Percentiles rank a stretch among this genome's conserved stretches.
Evolutionary conservation across 2,329 filamentous ascomycete genomes (phyloP).

Genomic region (Diaporthe helianthi): DNA sequence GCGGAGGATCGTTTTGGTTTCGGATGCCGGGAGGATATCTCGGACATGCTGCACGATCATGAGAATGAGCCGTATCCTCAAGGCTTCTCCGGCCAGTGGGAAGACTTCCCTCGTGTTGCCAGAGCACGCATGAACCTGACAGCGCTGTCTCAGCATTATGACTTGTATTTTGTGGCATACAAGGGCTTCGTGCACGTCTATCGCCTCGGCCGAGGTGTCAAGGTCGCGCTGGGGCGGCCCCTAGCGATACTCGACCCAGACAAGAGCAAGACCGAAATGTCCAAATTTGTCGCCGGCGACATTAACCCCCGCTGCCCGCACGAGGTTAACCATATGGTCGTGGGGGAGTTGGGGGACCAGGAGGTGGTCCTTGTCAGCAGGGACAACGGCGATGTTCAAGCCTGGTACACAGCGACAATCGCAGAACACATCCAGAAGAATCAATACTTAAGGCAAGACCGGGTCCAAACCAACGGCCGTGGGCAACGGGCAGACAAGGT

Average conservation of each 20-base stretch:
- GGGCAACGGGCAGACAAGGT: not conserved
- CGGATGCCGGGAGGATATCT: constrained; percentile 6
- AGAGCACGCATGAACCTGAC: constrained; percentile 61
- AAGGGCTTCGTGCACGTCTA: constrained; percentile 64
- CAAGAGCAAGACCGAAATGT: constrained; percentile 25
- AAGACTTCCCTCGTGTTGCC: constrained; percentile 40
- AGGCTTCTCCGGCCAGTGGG: constrained; percentile 31
- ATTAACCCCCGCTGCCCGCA: constrained; percentile 57
- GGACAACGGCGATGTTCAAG: constrained; percentile 78
- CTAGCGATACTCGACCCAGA: constrained; percentile 53
- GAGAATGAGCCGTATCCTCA: constrained; percentile 20
- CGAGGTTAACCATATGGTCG: constrained; percentile 71
- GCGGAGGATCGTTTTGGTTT: constrained; percentile 22
- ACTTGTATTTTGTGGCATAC: constrained; percentile 70
- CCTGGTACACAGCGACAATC: constrained; percentile 68
- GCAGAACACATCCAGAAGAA: constrained; percentile 50
- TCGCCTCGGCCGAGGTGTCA: constrained; percentile 54
- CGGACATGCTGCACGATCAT: constrained; percentile 1
- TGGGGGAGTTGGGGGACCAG: constrained; percentile 71
- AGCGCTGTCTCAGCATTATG: constrained; percentile 63
- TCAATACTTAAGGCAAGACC: not conserved
- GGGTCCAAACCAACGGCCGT: not conserved
- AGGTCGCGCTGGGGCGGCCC: constrained; percentile 55
- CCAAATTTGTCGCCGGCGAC: constrained; percentile 3
- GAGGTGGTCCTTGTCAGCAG: constrained; percentile 73